phyloP scores from a whole-genome alignment of 2,329 filamentous ascomycete genomes.

The Fusarium sp. region DNA sequence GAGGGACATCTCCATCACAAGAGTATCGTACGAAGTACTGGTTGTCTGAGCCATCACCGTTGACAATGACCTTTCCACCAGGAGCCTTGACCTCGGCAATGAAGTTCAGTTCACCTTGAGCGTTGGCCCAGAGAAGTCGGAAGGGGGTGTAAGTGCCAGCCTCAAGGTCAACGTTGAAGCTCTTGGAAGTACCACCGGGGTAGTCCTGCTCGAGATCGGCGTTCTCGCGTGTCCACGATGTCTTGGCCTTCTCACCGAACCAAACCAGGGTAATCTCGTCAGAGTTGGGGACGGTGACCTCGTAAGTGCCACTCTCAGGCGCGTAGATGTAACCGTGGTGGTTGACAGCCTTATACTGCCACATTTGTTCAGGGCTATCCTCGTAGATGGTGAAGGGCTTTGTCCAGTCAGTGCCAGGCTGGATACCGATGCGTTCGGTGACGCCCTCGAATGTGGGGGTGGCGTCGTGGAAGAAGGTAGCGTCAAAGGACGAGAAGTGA shows the following conservation, averaged over 20 bases:
- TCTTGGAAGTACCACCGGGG: slow-evolving; percentile 9
- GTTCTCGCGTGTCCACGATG: not conserved
- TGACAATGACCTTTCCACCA: slow-evolving; percentile 6
- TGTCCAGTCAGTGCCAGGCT: not conserved
- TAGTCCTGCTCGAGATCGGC: slow-evolving; percentile 22
- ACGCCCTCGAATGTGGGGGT: not conserved
- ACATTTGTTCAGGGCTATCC: not conserved
- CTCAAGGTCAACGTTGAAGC: not conserved
- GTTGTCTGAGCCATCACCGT: slow-evolving; percentile 9
- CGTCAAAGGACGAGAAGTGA: slow-evolving; percentile 4
- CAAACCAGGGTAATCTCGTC: slow-evolving; percentile 22
- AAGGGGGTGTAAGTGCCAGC: slow-evolving; percentile 21
- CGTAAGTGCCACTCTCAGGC: not conserved
- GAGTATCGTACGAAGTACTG: slow-evolving; percentile 10
- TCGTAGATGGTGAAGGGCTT: slow-evolving; percentile 15
- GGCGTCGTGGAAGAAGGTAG: not conserved
- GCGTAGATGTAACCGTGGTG: slow-evolving; percentile 11
- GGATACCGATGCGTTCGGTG: slow-evolving; percentile 12
- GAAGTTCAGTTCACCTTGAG: slow-evolving; percentile 21
- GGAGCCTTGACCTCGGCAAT: slow-evolving; percentile 14
- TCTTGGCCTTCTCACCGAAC: slow-evolving; percentile 2
- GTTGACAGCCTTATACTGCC: slow-evolving; percentile 20
- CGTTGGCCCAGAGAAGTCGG: slow-evolving; percentile 22
- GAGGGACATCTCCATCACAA: slow-evolving; percentile 4
- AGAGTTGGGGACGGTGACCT: slow-evolving; percentile 15